phyloP scores from a whole-genome alignment of 495 filamentous ascomycete species.

The Pyrenopolyporus hunteri region DNA sequence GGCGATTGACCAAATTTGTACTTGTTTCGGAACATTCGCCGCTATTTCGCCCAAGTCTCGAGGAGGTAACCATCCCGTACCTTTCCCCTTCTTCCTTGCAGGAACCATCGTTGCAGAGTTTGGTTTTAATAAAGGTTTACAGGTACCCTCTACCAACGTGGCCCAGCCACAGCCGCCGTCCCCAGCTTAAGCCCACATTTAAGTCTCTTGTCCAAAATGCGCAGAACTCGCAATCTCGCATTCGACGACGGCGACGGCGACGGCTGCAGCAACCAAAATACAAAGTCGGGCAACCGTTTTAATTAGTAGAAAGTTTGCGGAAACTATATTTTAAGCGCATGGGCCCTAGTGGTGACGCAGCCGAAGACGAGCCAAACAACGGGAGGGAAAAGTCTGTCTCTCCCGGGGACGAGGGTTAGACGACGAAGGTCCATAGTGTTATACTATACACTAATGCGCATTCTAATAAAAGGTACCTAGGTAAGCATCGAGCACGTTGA shows the following conservation, averaged over 20 bases:
- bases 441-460: background rate
- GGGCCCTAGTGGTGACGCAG: conserved; percentile 22
- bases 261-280: too few species aligned
- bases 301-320: conserved; percentile 1
- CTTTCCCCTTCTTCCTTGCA: conserved; percentile 37
- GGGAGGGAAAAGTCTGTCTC: background rate
- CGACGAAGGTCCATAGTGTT: background rate
- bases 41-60: conserved; percentile 31
- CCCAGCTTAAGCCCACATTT: conserved; percentile 10
- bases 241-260: too few species aligned
- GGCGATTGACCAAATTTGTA: conserved; percentile 45
- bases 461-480: too few species aligned
- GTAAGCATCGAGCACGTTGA: too few species aligned
- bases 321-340: background rate
- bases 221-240: too few species aligned
- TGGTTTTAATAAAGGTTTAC: conserved; percentile 21
- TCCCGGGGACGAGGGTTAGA: background rate
- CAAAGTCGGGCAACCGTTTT: background rate
- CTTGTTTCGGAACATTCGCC: conserved; percentile 42
- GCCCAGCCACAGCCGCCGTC: conserved; percentile 20
- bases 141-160: conserved; percentile 16
- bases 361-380: conserved; percentile 1
- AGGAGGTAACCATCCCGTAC: conserved; percentile 35
- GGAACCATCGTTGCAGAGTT: conserved; percentile 34
- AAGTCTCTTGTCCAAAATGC: conserved; percentile 4